These are phyloP conservation scores for Mortierella sp. DNA, from an alignment of 371 early-diverging fungal genomes.

Conservation along the genomic window DNA sequence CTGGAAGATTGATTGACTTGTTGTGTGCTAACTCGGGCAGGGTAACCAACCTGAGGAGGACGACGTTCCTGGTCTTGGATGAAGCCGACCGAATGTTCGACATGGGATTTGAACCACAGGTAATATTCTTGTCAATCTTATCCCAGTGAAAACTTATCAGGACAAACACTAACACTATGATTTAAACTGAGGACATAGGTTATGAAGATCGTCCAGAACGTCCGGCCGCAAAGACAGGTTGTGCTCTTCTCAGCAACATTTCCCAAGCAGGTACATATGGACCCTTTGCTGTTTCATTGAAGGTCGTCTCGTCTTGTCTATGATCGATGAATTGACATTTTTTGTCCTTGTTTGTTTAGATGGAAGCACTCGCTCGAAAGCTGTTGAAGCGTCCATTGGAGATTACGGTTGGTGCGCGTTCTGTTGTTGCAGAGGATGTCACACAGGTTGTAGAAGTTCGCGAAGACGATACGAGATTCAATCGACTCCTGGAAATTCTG, in stretches of 20 bases:
- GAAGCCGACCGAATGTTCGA: conserved; percentile 99
- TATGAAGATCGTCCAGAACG: conserved; percentile 95
- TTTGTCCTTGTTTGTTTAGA: conserved; percentile 53
- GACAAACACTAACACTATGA: too few species aligned
- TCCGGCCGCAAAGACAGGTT: conserved; percentile 94
- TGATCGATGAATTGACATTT: too few species aligned
- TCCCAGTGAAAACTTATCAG: too few species aligned
- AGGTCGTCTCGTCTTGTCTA: too few species aligned
- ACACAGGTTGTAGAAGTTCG: conserved; percentile 91
- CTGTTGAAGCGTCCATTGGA: conserved; percentile 90
- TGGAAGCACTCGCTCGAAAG: conserved; percentile 97
- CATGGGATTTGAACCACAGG: conserved; percentile 99
- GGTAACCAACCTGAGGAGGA: conserved; percentile 93
- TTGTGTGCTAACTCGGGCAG: conserved; percentile 95
- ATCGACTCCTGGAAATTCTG: conserved; percentile 89
- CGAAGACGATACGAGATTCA: conserved; percentile 87
- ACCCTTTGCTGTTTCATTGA: too few species aligned
- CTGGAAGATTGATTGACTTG: conserved; percentile 99
- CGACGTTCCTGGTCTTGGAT: conserved; percentile 98
- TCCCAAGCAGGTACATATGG: conserved; percentile 77
- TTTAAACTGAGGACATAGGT: conserved; percentile 57
- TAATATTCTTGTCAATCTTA: conserved; percentile 19
- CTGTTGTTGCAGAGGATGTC: conserved; percentile 90
- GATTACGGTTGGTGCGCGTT: conserved; percentile 94
- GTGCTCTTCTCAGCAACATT: conserved; percentile 98